These are phyloP conservation scores for Blastocladiella britannica DNA, from an alignment of 192 early-diverging fungal species.

Conservation along the genomic window DNA sequence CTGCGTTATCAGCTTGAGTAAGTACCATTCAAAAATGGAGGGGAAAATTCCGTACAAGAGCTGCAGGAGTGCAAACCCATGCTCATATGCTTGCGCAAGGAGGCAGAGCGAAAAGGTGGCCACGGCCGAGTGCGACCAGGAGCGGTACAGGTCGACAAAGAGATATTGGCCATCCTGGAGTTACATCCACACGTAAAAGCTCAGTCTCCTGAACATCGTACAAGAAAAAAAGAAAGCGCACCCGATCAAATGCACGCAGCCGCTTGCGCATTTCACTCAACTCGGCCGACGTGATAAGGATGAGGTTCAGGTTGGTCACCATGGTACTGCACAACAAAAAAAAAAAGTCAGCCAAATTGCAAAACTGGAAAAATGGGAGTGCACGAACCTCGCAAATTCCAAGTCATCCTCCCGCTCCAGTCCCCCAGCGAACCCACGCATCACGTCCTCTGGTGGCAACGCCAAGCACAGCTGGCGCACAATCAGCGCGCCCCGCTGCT, in stretches of 20 bases:
- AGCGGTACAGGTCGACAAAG: conserved; percentile 67
- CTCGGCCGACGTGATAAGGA: conserved; percentile 87
- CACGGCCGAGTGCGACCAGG: conserved; percentile 95
- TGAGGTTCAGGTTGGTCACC: conserved; percentile 94
- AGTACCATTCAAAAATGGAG: not conserved
- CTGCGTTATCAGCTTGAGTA: too few relatives aligned
- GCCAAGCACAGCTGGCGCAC: conserved; percentile 80
- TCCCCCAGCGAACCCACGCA: conserved; percentile 65
- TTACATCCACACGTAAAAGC: too few relatives aligned
- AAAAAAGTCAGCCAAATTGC: conserved; percentile 1
- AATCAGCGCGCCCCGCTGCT: conserved; percentile 75
- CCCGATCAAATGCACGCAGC: conserved; percentile 10
- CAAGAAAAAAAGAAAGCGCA: too few relatives aligned
- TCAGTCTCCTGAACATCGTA: too few relatives aligned
- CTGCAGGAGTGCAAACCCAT: conserved; percentile 56
- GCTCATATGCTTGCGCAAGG: conserved; percentile 90
- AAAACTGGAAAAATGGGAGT: not conserved
- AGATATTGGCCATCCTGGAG: conserved; percentile 51
- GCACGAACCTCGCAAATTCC: conserved; percentile 11
- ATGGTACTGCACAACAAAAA: conserved; percentile 41
- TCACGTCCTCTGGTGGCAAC: conserved; percentile 78
- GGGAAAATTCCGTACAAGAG: conserved; percentile 30
- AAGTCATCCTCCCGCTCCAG: conserved; percentile 44
- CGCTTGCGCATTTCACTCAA: conserved; percentile 55
- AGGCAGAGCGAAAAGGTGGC: conserved; percentile 83